Conservation (phyloP, 2,329 filamentous ascomycete species). For the Fusarium lateritium region DNA sequence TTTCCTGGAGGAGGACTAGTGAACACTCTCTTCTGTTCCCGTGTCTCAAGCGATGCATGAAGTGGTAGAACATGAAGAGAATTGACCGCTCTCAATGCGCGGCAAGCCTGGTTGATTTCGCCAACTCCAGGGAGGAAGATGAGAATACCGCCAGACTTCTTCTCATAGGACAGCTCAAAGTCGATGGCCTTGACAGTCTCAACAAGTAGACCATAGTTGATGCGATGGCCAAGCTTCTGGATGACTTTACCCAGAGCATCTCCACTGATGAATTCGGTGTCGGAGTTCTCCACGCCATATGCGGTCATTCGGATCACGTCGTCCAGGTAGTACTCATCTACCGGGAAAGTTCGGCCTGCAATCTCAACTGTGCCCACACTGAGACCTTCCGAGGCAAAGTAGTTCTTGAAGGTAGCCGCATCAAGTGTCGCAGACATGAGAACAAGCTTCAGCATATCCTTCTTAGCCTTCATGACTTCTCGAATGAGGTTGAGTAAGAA, state of each 20-base stretch:
- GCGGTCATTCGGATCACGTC: constrained; percentile 91
- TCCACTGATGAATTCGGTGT: constrained; percentile 62
- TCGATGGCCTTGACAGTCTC: constrained; percentile 88
- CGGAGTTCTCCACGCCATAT: constrained; percentile 70
- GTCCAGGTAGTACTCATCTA: constrained; percentile 90
- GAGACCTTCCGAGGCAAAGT: constrained; percentile 83
- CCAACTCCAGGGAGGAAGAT: constrained; percentile 94
- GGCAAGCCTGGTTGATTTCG: constrained; percentile 89
- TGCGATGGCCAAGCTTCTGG: constrained; percentile 81
- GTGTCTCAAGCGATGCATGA: constrained; percentile 91
- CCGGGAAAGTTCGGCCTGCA: constrained; percentile 91
- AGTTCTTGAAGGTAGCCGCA: constrained; percentile 74
- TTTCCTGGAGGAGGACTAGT: constrained; percentile 80
- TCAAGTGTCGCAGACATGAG: constrained; percentile 98
- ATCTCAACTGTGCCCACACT: constrained; percentile 77
- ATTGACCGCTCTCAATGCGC: constrained; percentile 75
- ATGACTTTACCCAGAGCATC: constrained; percentile 78
- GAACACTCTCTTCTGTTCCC: constrained; percentile 91
- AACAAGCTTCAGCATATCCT: constrained; percentile 86
- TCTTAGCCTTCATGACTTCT: constrained; percentile 86
- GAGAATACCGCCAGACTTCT: constrained; percentile 85
- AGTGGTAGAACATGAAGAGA: constrained; percentile 85
- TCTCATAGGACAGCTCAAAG: constrained; percentile 74
- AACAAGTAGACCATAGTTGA: constrained; percentile 91
- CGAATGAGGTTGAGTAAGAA: constrained; percentile 94